phyloP scores from a whole-genome alignment of 805 yeast species.

The Candida glaebosa region DNA sequence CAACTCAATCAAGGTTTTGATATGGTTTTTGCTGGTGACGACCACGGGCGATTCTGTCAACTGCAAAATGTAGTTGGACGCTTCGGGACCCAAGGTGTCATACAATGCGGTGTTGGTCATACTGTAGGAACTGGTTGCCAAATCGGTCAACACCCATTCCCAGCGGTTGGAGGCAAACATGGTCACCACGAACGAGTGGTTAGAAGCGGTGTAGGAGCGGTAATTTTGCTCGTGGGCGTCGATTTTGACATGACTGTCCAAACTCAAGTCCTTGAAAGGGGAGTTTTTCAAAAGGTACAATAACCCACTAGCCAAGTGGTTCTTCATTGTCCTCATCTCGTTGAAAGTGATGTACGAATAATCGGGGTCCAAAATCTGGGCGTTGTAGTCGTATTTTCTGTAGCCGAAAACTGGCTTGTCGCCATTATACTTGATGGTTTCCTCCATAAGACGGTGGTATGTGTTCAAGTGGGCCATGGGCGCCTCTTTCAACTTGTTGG shows the following conservation, averaged over 20 bases:
- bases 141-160: constrained; percentile 74
- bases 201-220: constrained; percentile 24
- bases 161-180: constrained; percentile 55
- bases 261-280: constrained; percentile 16
- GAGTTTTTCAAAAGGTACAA: constrained; percentile 29
- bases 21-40: constrained; percentile 32
- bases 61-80: constrained; percentile 60
- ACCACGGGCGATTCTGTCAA: constrained; percentile 59
- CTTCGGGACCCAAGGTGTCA: constrained; percentile 45
- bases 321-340: constrained; percentile 40
- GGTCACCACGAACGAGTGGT: constrained; percentile 45
- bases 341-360: constrained; percentile 45
- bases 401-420: constrained; percentile 35
- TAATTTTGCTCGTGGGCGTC: constrained; percentile 21
- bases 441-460: constrained; percentile 29
- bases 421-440: constrained; percentile 18
- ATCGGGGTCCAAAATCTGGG: constrained; percentile 24
- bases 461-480: constrained; percentile 37
- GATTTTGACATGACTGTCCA: constrained; percentile 26
- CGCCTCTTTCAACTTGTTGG: constrained; percentile 18
- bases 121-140: constrained; percentile 58
- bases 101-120: constrained; percentile 26
- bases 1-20: constrained; percentile 23
- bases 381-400: constrained; percentile 31
- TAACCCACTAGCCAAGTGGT: constrained; percentile 53